Base-by-base conservation (phyloP, 2,329 filamentous ascomycete genomes). In the Aspergillus jensenii region DNA sequence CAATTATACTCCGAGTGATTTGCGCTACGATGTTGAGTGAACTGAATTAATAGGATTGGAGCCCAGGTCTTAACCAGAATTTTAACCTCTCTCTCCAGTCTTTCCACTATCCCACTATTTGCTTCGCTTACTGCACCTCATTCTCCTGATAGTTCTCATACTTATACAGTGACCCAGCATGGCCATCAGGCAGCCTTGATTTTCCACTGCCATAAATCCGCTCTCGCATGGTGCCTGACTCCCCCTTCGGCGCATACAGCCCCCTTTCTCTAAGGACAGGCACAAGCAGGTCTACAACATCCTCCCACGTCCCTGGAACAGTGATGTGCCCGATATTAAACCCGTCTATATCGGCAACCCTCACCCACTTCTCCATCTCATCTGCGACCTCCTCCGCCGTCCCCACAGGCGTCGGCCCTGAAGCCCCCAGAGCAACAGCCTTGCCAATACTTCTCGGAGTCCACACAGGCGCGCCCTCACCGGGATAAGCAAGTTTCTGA, bases 201-300 rank as follows among this genome's bases (percentile, higher is more conserved):
- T 14, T 78, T 74, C 86, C 86, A 59, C 76, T 77, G 0, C 85
- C 85, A 68, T 87, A 88, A 0, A 88, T 74, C 71, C 83, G 87
- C 71, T 89, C 86, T 17, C 85, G 73, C 0, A 81, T 79, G 2
- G 82, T 85, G 21, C 81, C 53, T 21, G 58, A 50, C 41, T 67
- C 64, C 9, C 61, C 65, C 14, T 23, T 25, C 11, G 67, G 63
- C 5, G 75, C 69, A 56, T 78, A 79, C 33, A 78, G 19, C 1
- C 74, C 76, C 6, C 79, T 67, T 15, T 68, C 68, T 54, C 77
- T 67, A 56, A 82, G 62, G 63, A 82, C 81, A 0, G 80, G 80
- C 43, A 82, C 69, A 33, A 83, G 63, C 57, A 81, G 58, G 37
- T 82, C 78, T 19, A 82, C 77, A 6, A 82, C 74, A 53, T 82